Evolutionary conservation across 768 basidiomycete species (phyloP).

Genomic region (Thelephora aurantiotincta): DNA sequence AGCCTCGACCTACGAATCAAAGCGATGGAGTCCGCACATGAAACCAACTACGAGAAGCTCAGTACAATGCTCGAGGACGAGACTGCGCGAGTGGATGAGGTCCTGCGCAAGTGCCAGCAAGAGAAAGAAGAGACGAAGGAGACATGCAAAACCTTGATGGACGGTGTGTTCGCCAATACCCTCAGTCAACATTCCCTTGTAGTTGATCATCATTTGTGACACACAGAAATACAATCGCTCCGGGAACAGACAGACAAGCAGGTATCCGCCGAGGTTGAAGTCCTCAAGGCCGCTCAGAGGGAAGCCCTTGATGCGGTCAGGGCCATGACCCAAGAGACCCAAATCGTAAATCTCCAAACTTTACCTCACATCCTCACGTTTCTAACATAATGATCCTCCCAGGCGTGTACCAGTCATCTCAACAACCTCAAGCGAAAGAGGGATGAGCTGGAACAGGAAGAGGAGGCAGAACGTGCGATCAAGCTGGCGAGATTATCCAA

Average conservation of each 20-base stretch:
- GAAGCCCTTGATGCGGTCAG: conserved; percentile 24
- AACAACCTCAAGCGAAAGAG: conserved; percentile 45
- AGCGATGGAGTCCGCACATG: conserved; percentile 18
- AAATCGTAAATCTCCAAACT: conserved; percentile 5
- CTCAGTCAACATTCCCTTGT: not conserved
- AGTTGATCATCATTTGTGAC: conserved; percentile 22
- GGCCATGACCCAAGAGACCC: conserved; percentile 9
- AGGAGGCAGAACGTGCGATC: conserved; percentile 1
- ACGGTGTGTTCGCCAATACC: not conserved
- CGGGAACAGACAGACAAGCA: conserved; percentile 24
- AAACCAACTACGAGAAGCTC: not conserved
- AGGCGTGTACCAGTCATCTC: not conserved
- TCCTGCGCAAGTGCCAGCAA: conserved; percentile 2
- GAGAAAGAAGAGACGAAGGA: conserved; percentile 7
- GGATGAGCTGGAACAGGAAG: conserved; percentile 16
- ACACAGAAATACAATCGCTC: conserved; percentile 10
- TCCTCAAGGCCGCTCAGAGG: conserved; percentile 25
- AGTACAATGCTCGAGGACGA: conserved; percentile 1
- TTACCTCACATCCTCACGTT: conserved; percentile 9
- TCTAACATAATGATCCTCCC: conserved; percentile 12
- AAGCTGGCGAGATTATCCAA: not conserved
- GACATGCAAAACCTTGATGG: not conserved
- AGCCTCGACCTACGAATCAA: conserved; percentile 26
- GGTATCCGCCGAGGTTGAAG: conserved; percentile 31
- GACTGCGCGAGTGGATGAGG: conserved; percentile 4